A percentile compares a stretch with the other conserved stretches of the same genome.
Evolutionary conservation across 306 rosid species (phyloP).

Genomic region (Canavalia ensiformis): DNA sequence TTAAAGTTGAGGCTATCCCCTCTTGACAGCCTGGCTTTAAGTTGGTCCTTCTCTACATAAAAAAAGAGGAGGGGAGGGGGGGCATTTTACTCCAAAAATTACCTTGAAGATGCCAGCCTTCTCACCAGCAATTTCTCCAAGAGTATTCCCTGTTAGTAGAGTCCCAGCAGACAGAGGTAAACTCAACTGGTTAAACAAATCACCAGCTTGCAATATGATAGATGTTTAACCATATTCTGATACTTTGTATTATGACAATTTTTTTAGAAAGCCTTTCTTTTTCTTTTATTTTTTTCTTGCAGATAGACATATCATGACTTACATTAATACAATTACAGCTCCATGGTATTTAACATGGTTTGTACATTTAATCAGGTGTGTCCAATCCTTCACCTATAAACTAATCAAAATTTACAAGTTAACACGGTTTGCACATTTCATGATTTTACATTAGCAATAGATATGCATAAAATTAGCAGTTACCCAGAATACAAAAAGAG

Average conservation of each 20-base stretch:
- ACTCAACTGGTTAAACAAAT: constrained; percentile 39
- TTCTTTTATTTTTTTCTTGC: not conserved
- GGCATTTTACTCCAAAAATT: constrained; percentile 41
- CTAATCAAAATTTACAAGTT: constrained; percentile 11
- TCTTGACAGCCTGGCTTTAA: constrained; percentile 8
- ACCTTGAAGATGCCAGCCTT: constrained; percentile 99
- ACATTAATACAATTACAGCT: not conserved
- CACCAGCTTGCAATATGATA: constrained; percentile 29
- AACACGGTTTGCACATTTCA: not conserved
- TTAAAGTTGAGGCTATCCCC: constrained; percentile 30
- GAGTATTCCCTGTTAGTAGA: constrained; percentile 72
- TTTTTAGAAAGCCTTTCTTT: not conserved
- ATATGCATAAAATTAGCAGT: constrained; percentile 33
- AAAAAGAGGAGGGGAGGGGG: not conserved
- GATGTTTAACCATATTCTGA: constrained; percentile 4
- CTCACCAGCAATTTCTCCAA: constrained; percentile 94
- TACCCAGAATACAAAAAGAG: constrained; percentile 44
- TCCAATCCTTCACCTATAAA: constrained; percentile 33
- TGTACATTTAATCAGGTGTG: constrained; percentile 9
- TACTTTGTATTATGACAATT: constrained; percentile 13
- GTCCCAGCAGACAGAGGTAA: constrained; percentile 48
- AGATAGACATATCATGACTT: constrained; percentile 29
- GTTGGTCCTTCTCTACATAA: constrained; percentile 23
- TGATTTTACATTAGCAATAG: constrained; percentile 36
- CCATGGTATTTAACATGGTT: constrained; percentile 17